Evolutionary conservation across 805 yeast genomes (phyloP).

Genomic region (Ogataea zsoltii): DNA sequence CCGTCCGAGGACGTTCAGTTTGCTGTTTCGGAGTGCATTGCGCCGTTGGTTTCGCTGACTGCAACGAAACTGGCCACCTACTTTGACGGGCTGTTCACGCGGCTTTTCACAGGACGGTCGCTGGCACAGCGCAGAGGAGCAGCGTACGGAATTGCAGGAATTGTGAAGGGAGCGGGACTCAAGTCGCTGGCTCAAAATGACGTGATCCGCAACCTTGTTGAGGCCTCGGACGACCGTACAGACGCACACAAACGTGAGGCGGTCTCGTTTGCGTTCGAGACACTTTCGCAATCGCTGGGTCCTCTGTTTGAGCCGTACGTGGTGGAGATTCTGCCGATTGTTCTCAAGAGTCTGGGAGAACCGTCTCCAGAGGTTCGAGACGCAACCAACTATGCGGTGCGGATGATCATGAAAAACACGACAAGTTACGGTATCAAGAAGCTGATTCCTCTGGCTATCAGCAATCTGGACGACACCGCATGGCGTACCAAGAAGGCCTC

Average conservation of each 20-base stretch:
- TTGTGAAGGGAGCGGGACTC: slow-evolving; percentile 88
- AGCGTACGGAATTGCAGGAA: slow-evolving; percentile 94
- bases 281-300: slow-evolving; percentile 75
- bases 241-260: slow-evolving; percentile 77
- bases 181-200: slow-evolving; percentile 73
- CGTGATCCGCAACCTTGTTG: slow-evolving; percentile 69
- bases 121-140: slow-evolving; percentile 80
- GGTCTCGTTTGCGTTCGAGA: slow-evolving; percentile 83
- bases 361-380: slow-evolving; percentile 80
- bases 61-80: slow-evolving; percentile 50
- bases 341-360: slow-evolving; percentile 84
- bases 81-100: slow-evolving; percentile 58
- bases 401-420: slow-evolving; percentile 84
- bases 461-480: slow-evolving; percentile 75
- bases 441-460: slow-evolving; percentile 86
- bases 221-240: slow-evolving; percentile 86
- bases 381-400: slow-evolving; percentile 85
- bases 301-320: slow-evolving; percentile 91
- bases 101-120: slow-evolving; percentile 53
- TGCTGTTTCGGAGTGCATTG: slow-evolving; percentile 83
- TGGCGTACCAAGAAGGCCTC: slow-evolving; percentile 98
- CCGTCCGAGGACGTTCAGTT: slow-evolving; percentile 90
- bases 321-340: slow-evolving; percentile 79
- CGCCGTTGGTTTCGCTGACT: slow-evolving; percentile 72
- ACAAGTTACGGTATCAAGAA: slow-evolving; percentile 90